Evolutionary conservation across 805 yeast species (phyloP).

Genomic region (Sugiyamaella mastotermitis): DNA sequence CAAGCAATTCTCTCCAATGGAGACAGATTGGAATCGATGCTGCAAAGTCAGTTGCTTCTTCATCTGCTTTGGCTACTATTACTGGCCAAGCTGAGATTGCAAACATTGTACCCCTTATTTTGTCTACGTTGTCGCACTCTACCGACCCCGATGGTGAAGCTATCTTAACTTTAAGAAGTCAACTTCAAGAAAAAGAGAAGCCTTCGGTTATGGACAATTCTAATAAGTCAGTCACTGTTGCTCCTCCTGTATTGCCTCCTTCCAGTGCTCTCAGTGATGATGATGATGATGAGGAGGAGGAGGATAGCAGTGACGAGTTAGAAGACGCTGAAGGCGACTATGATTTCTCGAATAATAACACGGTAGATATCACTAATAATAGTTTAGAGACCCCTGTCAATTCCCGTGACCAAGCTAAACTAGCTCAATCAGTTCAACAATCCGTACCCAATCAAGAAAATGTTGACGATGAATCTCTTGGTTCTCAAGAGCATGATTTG

Average conservation of each 20-base stretch:
- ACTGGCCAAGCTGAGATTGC: conserved; percentile 25
- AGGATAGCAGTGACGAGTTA: too few species aligned
- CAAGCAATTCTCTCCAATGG: conserved; percentile 23
- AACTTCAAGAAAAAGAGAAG: conserved; percentile 7
- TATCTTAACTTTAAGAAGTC: conserved; percentile 4
- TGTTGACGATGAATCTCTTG: neutral
- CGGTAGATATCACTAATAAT: too few species aligned
- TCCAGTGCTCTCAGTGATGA: too few species aligned
- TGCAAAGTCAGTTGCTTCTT: conserved; percentile 32
- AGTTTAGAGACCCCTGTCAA: too few species aligned
- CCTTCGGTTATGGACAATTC: too few species aligned
- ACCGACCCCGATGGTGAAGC: conserved; percentile 8
- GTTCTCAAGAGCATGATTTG: conserved; percentile 5
- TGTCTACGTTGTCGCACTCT: conserved; percentile 16
- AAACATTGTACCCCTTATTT: conserved; percentile 22
- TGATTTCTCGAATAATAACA: neutral
- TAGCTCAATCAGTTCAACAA: too few species aligned
- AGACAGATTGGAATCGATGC: conserved; percentile 38
- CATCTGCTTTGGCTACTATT: conserved; percentile 29
- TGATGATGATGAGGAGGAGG: neutral
- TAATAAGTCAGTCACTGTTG: neutral
- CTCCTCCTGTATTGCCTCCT: too few species aligned
- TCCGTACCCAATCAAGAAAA: too few species aligned
- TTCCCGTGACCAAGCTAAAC: too few species aligned
- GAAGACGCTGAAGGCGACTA: conserved; percentile 1